phyloP scores from a whole-genome alignment of 495 filamentous ascomycete species.

The Aspergillus carlsbadensis region DNA sequence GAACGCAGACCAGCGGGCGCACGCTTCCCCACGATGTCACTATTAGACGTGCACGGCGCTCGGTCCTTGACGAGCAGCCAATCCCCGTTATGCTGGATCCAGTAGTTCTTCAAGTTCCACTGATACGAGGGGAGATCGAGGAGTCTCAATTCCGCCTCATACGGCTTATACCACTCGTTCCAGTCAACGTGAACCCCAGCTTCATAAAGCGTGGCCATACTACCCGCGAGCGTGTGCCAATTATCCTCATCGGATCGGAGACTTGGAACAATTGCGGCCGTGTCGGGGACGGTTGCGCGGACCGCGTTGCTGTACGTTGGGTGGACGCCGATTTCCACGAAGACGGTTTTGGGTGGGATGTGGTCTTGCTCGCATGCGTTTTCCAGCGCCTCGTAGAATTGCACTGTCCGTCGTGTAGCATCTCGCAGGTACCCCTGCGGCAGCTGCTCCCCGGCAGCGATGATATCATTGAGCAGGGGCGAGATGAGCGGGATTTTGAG shows the following conservation, averaged over 20 bases:
- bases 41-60: neutral
- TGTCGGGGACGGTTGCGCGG: conserved; percentile 20
- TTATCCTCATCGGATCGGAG: conserved; percentile 21
- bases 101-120: conserved; percentile 36
- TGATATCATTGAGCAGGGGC: conserved; percentile 19
- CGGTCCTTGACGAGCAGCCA: conserved; percentile 2
- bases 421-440: conserved; percentile 13
- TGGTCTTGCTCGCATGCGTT: conserved; percentile 13
- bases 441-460: too few relatives aligned
- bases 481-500: conserved; percentile 24
- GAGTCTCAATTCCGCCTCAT: neutral
- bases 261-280: conserved; percentile 40
- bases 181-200: conserved; percentile 62
- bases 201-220: conserved; percentile 53
- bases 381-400: conserved; percentile 26
- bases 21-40: neutral
- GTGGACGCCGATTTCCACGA: conserved; percentile 39
- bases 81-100: conserved; percentile 24
- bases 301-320: conserved; percentile 27
- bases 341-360: conserved; percentile 22
- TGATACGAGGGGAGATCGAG: conserved; percentile 6
- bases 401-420: conserved; percentile 20
- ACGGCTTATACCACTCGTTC: conserved; percentile 49
- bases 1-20: too few relatives aligned
- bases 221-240: conserved; percentile 56